Evolutionary conservation across 768 basidiomycete genomes (phyloP).

Genomic region (Dioszegia aurantiaca): DNA sequence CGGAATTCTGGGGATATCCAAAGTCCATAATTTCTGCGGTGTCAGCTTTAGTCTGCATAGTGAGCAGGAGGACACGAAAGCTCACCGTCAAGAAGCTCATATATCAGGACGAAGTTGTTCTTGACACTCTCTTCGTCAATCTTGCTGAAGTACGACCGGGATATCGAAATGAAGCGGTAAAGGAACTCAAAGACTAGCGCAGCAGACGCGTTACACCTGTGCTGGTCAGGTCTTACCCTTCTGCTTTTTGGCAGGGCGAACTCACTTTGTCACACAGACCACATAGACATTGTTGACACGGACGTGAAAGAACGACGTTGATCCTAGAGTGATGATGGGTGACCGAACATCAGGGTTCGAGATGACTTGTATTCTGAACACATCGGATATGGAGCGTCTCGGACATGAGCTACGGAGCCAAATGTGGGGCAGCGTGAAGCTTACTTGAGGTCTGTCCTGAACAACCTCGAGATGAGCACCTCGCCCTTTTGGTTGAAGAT

Average conservation of each 20-base stretch:
- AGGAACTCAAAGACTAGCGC: slow-evolving; percentile 97
- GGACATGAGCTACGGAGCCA: slow-evolving; percentile 1
- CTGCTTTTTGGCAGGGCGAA: too few species aligned
- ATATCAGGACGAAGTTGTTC: slow-evolving; percentile 98
- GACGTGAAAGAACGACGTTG: slow-evolving; percentile 98
- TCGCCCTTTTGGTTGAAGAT: slow-evolving; percentile 99
- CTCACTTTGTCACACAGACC: slow-evolving; percentile 90
- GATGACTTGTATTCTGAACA: slow-evolving; percentile 98
- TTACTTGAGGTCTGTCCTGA: slow-evolving; percentile 95
- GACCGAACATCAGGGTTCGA: slow-evolving; percentile 95
- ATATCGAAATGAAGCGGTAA: slow-evolving; percentile 92
- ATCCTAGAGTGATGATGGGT: slow-evolving; percentile 94
- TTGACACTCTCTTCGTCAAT: slow-evolving; percentile 97
- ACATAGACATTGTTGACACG: slow-evolving; percentile 92
- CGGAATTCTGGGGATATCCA: slow-evolving; percentile 98
- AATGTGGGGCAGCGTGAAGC: slow-evolving; percentile 27
- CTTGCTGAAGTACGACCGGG: slow-evolving; percentile 95
- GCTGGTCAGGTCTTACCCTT: slow-evolving; percentile 5
- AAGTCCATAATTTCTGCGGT: slow-evolving; percentile 89
- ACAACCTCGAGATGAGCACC: slow-evolving; percentile 93
- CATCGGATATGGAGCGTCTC: slow-evolving; percentile 93
- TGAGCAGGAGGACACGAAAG: not conserved
- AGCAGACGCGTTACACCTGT: slow-evolving; percentile 91
- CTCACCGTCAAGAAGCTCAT: slow-evolving; percentile 93
- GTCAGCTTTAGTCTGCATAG: not conserved